Conservation (phyloP, 768 basidiomycete species). For the Pisolithus orientalis region DNA sequence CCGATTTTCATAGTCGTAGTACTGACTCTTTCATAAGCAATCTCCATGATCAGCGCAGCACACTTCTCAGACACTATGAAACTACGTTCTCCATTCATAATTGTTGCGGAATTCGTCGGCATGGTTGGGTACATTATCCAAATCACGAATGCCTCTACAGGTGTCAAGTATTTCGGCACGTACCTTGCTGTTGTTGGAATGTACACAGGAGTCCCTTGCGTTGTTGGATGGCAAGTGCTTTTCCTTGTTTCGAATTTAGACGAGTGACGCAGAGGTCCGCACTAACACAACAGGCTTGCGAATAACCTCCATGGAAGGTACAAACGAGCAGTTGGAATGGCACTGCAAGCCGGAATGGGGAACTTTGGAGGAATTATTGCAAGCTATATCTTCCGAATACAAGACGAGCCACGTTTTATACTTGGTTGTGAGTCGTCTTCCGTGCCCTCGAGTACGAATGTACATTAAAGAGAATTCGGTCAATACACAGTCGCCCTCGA, state of each 20-base stretch:
- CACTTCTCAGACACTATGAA: slow-evolving; percentile 49
- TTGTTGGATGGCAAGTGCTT: slow-evolving; percentile 47
- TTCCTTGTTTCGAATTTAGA: background rate
- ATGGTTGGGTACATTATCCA: slow-evolving; percentile 57
- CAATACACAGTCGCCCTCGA: slow-evolving; percentile 43
- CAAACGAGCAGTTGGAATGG: slow-evolving; percentile 6
- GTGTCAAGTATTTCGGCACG: slow-evolving; percentile 64
- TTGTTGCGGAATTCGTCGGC: slow-evolving; percentile 42
- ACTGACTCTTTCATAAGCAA: slow-evolving; percentile 31
- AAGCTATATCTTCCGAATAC: slow-evolving; percentile 52
- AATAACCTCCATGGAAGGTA: slow-evolving; percentile 7
- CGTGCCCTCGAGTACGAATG: background rate
- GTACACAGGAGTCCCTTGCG: slow-evolving; percentile 52
- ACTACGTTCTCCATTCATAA: slow-evolving; percentile 53
- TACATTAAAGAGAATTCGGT: background rate
- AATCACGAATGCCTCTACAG: slow-evolving; percentile 41
- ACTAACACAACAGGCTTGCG: background rate
- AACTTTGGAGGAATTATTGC: slow-evolving; percentile 60
- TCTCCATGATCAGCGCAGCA: slow-evolving; percentile 45
- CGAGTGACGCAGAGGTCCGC: background rate
- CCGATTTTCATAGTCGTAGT: background rate
- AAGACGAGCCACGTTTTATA: slow-evolving; percentile 52
- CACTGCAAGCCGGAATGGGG: slow-evolving; percentile 45
- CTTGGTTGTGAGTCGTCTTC: slow-evolving; percentile 47
- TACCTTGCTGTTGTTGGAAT: slow-evolving; percentile 57